Base-by-base conservation (phyloP, 257 asterid genomes). In the Solanum gracilifrons region DNA sequence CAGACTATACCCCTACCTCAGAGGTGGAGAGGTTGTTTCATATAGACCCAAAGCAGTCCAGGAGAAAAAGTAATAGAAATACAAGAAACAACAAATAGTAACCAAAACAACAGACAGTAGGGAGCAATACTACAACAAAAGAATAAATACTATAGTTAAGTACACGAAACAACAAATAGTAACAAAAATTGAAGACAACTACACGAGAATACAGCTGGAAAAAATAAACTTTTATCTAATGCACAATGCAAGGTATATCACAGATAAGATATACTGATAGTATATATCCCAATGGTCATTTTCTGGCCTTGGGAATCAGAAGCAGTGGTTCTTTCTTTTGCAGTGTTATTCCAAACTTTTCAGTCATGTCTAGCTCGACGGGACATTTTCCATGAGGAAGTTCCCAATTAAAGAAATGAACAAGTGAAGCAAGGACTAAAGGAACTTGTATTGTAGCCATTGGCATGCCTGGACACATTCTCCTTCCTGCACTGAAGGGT, bases 401-500 rank as follows among this genome's bases (percentile, higher is more conserved):
- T 4, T 90, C 74, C 92, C 94, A 93, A 51, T 93, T 88, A 18
- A 90, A 88, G 84, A 15, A 87, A 64, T 87, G 88, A 25, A 88
- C 60, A 85, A 92, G 69, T 5, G 89, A 32, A 33, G 91, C 92
- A 75, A 93, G 84, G 27, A 89, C 80, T 8, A 88, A 37, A 13
- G 90, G 88, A 31, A 90, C 43, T 2, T 51, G 87, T 88, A 87
- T 89, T 7, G 86, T 36, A 79, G 92, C 95, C 94, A 93, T 90
- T 7, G 91, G 88, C 31, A 89, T 33, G 11, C 94, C 95, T 1
- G 92, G 94, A 51, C 95, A 93, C 27, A 93, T 92, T 85, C 93
- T 93, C 75, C 92, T 87, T 37, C 95, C 95, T 5, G 93, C 89
- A 20, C 93, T 92, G 66, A 92, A 93, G 5, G 95, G 90, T 86